Evolutionary conservation across 352 stramenopile genomes (phyloP).

Genomic region (Pythium diclinum): DNA sequence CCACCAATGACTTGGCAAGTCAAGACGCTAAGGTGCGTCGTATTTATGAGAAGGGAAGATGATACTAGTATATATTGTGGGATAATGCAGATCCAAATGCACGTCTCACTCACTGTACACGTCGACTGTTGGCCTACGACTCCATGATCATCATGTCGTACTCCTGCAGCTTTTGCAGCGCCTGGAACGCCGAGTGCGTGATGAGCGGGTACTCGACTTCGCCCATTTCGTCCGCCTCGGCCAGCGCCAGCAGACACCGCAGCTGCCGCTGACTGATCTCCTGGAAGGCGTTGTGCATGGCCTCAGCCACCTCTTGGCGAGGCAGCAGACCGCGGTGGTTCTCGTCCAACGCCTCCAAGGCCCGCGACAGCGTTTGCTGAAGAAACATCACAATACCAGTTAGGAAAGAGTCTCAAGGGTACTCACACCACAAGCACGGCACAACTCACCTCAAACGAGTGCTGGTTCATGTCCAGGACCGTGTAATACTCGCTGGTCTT

Average conservation of each 20-base stretch:
- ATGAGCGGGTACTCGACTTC: slow-evolving; percentile 73
- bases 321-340: slow-evolving; percentile 48
- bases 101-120: neutral
- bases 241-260: slow-evolving; percentile 59
- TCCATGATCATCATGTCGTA: slow-evolving; percentile 81
- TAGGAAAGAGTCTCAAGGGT: neutral
- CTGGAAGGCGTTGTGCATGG: slow-evolving; percentile 58
- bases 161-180: slow-evolving; percentile 77
- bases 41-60: slow-evolving; percentile 7
- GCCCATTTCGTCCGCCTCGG: slow-evolving; percentile 61
- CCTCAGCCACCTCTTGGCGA: slow-evolving; percentile 51
- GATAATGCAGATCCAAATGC: neutral
- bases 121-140: slow-evolving; percentile 25
- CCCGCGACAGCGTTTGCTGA: slow-evolving; percentile 52
- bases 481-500: slow-evolving; percentile 77
- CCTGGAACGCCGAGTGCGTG: slow-evolving; percentile 66
- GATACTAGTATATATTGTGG: neutral
- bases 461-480: slow-evolving; percentile 75
- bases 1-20: slow-evolving; percentile 28
- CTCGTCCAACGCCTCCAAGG: slow-evolving; percentile 69
- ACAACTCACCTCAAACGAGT: slow-evolving; percentile 57
- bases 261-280: slow-evolving; percentile 63
- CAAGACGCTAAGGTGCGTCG: slow-evolving; percentile 19
- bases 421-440: neutral
- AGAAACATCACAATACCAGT: neutral